Conservation (phyloP, 192 early-diverging fungal genomes). For the Linnemannia zychae region DNA sequence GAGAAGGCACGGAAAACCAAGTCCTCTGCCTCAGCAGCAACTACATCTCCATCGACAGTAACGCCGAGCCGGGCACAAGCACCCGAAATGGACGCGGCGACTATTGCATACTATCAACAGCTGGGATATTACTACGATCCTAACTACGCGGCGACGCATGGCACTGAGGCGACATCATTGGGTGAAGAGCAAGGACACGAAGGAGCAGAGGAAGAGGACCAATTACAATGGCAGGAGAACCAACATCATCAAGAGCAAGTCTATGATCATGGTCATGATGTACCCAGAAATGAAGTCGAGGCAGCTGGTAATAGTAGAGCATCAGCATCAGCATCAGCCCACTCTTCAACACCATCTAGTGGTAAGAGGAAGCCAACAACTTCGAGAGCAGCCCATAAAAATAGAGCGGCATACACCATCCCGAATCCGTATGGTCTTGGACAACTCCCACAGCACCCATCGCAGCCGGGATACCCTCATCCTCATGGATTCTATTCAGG, state of each 20-base stretch:
- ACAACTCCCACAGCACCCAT: neutral
- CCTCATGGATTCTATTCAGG: conserved; percentile 20
- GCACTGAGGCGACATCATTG: neutral
- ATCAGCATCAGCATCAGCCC: neutral
- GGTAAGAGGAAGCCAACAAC: neutral
- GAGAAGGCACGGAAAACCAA: neutral
- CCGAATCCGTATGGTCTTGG: neutral
- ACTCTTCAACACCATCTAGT: neutral
- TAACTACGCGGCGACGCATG: neutral
- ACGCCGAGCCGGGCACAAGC: neutral
- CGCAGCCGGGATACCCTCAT: neutral
- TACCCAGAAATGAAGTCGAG: neutral
- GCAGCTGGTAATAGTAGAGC: neutral
- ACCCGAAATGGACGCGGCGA: conserved; percentile 30
- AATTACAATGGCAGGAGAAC: conserved; percentile 11
- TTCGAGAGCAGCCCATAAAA: conserved; percentile 2
- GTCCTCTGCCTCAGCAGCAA: neutral
- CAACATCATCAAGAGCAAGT: neutral
- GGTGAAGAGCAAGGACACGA: neutral
- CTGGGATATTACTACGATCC: conserved; percentile 56
- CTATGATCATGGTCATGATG: neutral
- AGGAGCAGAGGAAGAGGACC: conserved; percentile 14
- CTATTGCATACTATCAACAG: conserved; percentile 42
- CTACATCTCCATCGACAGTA: neutral
- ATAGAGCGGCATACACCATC: neutral